Conservation (phyloP, 1,284 basidiomycete genomes). For the Heterobasidion irregulare region DNA sequence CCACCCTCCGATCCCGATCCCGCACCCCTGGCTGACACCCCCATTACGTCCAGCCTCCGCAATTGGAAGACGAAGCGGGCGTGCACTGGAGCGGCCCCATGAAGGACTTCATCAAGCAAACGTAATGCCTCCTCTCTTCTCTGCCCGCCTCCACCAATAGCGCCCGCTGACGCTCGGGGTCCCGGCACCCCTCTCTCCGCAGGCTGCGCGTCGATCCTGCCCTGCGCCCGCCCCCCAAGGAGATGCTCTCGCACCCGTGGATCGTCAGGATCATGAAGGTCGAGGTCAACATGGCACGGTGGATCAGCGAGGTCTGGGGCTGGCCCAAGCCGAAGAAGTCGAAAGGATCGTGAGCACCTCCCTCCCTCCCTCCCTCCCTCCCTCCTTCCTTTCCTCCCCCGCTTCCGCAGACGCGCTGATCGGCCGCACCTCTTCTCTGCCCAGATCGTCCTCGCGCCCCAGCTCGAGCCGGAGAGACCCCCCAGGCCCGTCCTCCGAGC, state of each 20-base stretch:
- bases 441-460: slow-evolving; percentile 23
- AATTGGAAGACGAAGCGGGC: slow-evolving; percentile 65
- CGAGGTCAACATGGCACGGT: slow-evolving; percentile 83
- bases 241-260: slow-evolving; percentile 86
- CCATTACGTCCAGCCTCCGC: slow-evolving; percentile 57
- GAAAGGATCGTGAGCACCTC: slow-evolving; percentile 8
- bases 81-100: slow-evolving; percentile 79
- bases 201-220: slow-evolving; percentile 25
- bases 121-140: slow-evolving; percentile 42
- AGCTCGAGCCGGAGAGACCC: slow-evolving; percentile 30
- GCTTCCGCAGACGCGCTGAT: background rate
- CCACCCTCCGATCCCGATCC: too few relatives aligned
- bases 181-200: slow-evolving; percentile 1
- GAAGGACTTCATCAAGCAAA: slow-evolving; percentile 88
- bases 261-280: slow-evolving; percentile 72
- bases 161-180: background rate
- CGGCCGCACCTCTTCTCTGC: background rate
- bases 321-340: slow-evolving; percentile 50
- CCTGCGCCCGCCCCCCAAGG: slow-evolving; percentile 76
- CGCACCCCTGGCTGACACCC: slow-evolving; percentile 1
- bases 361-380: background rate
- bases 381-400: background rate
- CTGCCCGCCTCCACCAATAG: background rate
- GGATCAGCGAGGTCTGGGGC: slow-evolving; percentile 86
- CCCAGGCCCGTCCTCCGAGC: background rate